Evolutionary conservation across 257 asterid genomes (phyloP).

Genomic region (Solanum ossicruentum): DNA sequence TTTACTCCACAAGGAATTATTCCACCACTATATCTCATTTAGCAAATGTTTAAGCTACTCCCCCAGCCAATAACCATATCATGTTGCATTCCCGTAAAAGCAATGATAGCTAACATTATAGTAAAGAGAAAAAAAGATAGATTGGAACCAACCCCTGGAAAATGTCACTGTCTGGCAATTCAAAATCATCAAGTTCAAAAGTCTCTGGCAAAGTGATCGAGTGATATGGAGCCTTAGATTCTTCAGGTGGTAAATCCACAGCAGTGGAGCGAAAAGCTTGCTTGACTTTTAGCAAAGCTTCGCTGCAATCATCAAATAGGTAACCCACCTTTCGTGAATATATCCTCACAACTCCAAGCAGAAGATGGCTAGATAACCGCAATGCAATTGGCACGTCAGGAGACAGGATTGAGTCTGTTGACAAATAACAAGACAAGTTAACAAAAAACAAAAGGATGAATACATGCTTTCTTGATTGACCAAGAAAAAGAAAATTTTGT

Average conservation of each 20-base stretch:
- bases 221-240: constrained; percentile 96
- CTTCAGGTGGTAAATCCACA: constrained; percentile 98
- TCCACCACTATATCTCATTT: background rate
- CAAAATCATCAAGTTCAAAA: constrained; percentile 98
- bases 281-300: constrained; percentile 83
- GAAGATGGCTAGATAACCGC: constrained; percentile 96
- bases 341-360: constrained; percentile 97
- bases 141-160: constrained; percentile 63
- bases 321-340: constrained; percentile 87
- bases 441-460: background rate
- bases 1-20: background rate
- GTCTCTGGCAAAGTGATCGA: constrained; percentile 97
- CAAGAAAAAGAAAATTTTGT: background rate
- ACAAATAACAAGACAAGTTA: constrained; percentile 11
- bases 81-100: background rate
- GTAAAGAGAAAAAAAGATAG: background rate
- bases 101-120: background rate
- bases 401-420: constrained; percentile 81
- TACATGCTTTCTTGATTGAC: background rate
- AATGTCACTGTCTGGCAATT: constrained; percentile 88
- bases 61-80: background rate
- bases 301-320: constrained; percentile 97
- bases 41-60: background rate
- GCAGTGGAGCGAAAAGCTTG: constrained; percentile 98
- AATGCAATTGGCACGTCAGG: constrained; percentile 98